phyloP scores from a whole-genome alignment of 2,329 filamentous ascomycete genomes.

The Apiospora kogelbergensis region DNA sequence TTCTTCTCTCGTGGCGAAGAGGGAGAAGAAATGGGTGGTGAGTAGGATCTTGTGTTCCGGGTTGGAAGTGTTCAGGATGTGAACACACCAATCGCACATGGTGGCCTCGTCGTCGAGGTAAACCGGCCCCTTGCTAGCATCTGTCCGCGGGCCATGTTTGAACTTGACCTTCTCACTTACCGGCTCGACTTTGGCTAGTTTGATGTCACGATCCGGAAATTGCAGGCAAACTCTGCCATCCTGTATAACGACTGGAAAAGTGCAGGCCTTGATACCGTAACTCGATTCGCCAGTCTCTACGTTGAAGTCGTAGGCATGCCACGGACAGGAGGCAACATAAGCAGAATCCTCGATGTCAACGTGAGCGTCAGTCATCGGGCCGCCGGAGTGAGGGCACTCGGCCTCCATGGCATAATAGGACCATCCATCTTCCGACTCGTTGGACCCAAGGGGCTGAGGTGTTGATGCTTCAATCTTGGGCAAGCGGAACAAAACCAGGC shows the following conservation, averaged over 20 bases:
- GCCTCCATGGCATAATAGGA: constrained; percentile 48
- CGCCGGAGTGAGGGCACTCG: constrained; percentile 46
- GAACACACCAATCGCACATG: constrained; percentile 47
- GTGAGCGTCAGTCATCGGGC: constrained; percentile 43
- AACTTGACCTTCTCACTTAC: constrained; percentile 46
- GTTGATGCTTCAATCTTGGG: constrained; percentile 37
- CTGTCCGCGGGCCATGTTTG: constrained; percentile 33
- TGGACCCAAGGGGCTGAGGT: constrained; percentile 17
- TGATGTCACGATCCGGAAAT: constrained; percentile 25
- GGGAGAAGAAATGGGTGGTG: constrained; percentile 41
- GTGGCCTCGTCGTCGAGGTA: constrained; percentile 41
- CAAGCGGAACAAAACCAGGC: constrained; percentile 44
- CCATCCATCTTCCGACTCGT: constrained; percentile 39
- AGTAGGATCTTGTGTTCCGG: constrained; percentile 48
- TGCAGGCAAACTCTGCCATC: constrained; percentile 35
- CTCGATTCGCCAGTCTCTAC: constrained; percentile 48
- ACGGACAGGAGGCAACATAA: constrained; percentile 46
- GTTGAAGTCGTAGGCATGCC: constrained; percentile 50
- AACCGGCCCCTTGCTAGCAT: constrained; percentile 16
- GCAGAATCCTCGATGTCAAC: constrained; percentile 48
- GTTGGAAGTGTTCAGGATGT: constrained; percentile 43
- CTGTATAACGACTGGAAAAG: constrained; percentile 39
- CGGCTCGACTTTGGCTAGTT: constrained; percentile 37
- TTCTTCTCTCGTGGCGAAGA: constrained; percentile 38
- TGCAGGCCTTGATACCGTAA: constrained; percentile 46